Evolutionary conservation across 805 yeast genomes (phyloP).

Genomic region (Candida palmyrensis): DNA sequence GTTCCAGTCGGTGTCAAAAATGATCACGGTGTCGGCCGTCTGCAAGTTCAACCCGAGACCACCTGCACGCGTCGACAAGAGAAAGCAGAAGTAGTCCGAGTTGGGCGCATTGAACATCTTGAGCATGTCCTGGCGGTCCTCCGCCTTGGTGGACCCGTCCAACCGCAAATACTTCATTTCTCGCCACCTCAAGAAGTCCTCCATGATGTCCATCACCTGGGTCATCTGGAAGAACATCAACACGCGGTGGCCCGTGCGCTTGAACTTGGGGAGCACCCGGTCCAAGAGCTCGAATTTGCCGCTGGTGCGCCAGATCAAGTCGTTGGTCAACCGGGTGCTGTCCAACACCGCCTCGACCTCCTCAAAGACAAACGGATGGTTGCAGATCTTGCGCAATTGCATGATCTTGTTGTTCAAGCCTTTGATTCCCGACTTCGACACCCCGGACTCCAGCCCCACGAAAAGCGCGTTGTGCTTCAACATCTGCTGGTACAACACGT

Average conservation of each 20-base stretch:
- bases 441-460: slow-evolving; percentile 55
- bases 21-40: slow-evolving; percentile 83
- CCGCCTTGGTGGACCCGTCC: slow-evolving; percentile 82
- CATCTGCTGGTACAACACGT: slow-evolving; percentile 71
- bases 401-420: slow-evolving; percentile 78
- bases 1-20: slow-evolving; percentile 87
- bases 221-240: slow-evolving; percentile 87
- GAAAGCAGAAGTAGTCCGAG: slow-evolving; percentile 74
- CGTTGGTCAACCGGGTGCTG: slow-evolving; percentile 57
- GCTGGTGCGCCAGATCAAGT: slow-evolving; percentile 67
- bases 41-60: slow-evolving; percentile 83
- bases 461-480: slow-evolving; percentile 65
- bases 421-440: slow-evolving; percentile 61
- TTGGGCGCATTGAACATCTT: slow-evolving; percentile 69
- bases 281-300: slow-evolving; percentile 81
- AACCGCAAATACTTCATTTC: slow-evolving; percentile 68
- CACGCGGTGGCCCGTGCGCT: slow-evolving; percentile 71
- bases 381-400: slow-evolving; percentile 82
- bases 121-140: slow-evolving; percentile 72
- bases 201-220: slow-evolving; percentile 87
- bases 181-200: slow-evolving; percentile 66
- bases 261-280: slow-evolving; percentile 69
- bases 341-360: slow-evolving; percentile 71
- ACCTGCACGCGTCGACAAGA: slow-evolving; percentile 83
- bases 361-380: slow-evolving; percentile 84